These are phyloP conservation scores for Fusarium sp. DNA, from an alignment of 2,329 filamentous ascomycete species.

Conservation along the genomic window DNA sequence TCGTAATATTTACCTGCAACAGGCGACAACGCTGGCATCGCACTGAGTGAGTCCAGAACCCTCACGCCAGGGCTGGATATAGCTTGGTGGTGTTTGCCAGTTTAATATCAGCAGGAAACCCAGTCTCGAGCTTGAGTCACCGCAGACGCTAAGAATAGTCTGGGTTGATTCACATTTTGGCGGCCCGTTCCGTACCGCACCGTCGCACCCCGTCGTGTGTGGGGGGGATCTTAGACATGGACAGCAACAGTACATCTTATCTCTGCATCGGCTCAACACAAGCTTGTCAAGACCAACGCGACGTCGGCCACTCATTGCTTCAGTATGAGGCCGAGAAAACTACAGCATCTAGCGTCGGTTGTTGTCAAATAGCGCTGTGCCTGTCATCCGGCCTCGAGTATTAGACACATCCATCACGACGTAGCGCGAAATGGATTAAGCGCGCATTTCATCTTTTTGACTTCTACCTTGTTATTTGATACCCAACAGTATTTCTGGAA, in stretches of 20 bases:
- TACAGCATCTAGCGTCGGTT: constrained; percentile 9
- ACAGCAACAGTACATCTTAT: constrained; percentile 10
- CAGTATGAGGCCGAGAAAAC: background rate
- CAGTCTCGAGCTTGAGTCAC: constrained; percentile 3
- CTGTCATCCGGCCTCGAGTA: background rate
- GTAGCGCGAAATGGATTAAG: constrained; percentile 7
- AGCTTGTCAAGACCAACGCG: constrained; percentile 12
- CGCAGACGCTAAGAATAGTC: constrained; percentile 14
- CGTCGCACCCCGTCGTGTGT: constrained; percentile 4
- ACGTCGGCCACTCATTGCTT: constrained; percentile 1
- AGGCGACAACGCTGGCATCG: background rate
- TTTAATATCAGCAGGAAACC: constrained; percentile 11
- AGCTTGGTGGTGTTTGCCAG: background rate
- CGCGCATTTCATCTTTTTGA: constrained; percentile 26
- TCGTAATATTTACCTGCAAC: constrained; percentile 7
- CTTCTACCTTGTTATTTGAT: constrained; percentile 47
- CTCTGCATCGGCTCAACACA: constrained; percentile 9
- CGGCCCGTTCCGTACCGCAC: constrained; percentile 41
- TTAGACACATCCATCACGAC: constrained; percentile 1
- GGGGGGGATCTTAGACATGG: constrained; percentile 34
- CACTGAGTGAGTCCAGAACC: background rate
- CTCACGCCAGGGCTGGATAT: constrained; percentile 1
- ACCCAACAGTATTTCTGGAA: constrained; percentile 38
- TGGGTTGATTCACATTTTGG: constrained; percentile 27
- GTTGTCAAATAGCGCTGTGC: background rate